Evolutionary conservation across 805 yeast genomes (phyloP).

Genomic region (Starmerella powellii): DNA sequence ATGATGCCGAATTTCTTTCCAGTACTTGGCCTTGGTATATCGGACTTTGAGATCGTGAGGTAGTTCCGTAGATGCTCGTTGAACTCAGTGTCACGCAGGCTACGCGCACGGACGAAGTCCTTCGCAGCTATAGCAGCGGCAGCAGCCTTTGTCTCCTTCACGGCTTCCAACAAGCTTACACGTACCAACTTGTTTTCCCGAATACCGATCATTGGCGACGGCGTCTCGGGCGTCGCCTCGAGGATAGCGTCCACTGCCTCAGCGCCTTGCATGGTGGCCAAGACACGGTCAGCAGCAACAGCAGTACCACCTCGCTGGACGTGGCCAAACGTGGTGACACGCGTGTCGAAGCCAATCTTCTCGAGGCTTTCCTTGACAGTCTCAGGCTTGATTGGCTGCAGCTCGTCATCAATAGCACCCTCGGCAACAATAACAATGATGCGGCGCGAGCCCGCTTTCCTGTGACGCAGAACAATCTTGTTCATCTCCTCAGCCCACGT

Average conservation of each 20-base stretch:
- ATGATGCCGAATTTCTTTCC: slow-evolving; percentile 65
- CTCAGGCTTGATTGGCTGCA: slow-evolving; percentile 68
- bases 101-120: slow-evolving; percentile 78
- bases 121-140: slow-evolving; percentile 71
- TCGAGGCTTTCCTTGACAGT: slow-evolving; percentile 74
- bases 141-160: slow-evolving; percentile 71
- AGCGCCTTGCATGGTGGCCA: slow-evolving; percentile 94
- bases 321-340: slow-evolving; percentile 92
- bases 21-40: slow-evolving; percentile 34
- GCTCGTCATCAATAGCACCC: slow-evolving; percentile 80
- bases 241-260: slow-evolving; percentile 92
- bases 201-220: slow-evolving; percentile 89
- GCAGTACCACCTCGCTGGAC: slow-evolving; percentile 99
- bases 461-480: slow-evolving; percentile 62
- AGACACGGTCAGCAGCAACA: slow-evolving; percentile 80
- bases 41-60: slow-evolving; percentile 53
- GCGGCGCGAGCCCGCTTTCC: slow-evolving; percentile 80
- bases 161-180: slow-evolving; percentile 81
- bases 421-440: slow-evolving; percentile 96
- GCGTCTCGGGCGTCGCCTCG: slow-evolving; percentile 76
- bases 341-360: slow-evolving; percentile 79
- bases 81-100: slow-evolving; percentile 77
- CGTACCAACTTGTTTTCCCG: slow-evolving; percentile 77
- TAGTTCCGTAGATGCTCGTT: slow-evolving; percentile 67
- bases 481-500: slow-evolving; percentile 76